Conservation (phyloP, 768 basidiomycete species). For the Mycena filopes region DNA sequence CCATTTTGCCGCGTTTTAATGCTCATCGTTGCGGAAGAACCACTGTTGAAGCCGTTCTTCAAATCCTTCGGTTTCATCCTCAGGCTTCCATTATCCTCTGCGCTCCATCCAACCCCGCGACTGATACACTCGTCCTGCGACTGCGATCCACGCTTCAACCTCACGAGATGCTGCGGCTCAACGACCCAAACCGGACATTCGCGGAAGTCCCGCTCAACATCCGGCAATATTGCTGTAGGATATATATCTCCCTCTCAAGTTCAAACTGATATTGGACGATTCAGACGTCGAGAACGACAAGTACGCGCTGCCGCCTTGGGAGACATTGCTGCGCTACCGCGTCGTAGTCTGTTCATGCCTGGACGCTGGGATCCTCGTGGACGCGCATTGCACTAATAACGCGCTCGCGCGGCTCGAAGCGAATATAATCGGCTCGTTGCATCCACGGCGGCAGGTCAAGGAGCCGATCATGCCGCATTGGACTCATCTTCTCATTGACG, state of each 20-base stretch:
- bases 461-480: conserved; percentile 55
- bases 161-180: conserved; percentile 58
- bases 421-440: conserved; percentile 47
- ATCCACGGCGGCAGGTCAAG: conserved; percentile 47
- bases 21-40: conserved; percentile 45
- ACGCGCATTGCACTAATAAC: conserved; percentile 57
- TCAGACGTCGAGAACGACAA: conserved; percentile 59
- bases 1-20: neutral
- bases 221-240: conserved; percentile 61
- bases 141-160: conserved; percentile 51
- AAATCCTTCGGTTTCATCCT: conserved; percentile 58
- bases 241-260: too few species aligned
- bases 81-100: conserved; percentile 60
- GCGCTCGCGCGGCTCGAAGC: conserved; percentile 53
- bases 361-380: conserved; percentile 56
- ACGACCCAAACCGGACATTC: conserved; percentile 60
- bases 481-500: conserved; percentile 64
- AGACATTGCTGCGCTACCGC: conserved; percentile 55
- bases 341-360: conserved; percentile 60
- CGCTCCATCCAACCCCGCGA: conserved; percentile 63
- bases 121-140: conserved; percentile 58
- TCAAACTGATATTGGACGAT: too few species aligned
- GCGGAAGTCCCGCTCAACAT: conserved; percentile 59
- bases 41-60: conserved; percentile 59
- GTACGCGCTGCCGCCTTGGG: conserved; percentile 59